Conservation (phyloP, 1,284 basidiomycete species). For the Takashimella koratensis region DNA sequence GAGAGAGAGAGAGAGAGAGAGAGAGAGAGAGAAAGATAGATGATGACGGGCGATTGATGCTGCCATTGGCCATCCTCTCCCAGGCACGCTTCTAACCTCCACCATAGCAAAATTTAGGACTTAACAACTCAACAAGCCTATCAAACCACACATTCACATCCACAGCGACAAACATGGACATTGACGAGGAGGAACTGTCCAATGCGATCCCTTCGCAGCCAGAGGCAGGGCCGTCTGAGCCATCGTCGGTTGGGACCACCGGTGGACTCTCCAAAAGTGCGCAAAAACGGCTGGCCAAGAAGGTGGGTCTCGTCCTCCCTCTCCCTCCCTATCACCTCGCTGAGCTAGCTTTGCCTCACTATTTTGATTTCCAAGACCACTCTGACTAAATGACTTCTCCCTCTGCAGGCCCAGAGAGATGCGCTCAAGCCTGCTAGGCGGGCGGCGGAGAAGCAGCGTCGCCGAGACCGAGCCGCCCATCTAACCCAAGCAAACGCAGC, state of each 20-base stretch:
- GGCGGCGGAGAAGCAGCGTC: slow-evolving; percentile 31
- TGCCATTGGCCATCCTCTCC: too few species aligned
- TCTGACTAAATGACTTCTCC: too few species aligned
- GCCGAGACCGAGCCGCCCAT: slow-evolving; percentile 17
- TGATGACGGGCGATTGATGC: too few species aligned
- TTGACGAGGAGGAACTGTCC: slow-evolving; percentile 15
- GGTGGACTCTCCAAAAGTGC: slow-evolving; percentile 21
- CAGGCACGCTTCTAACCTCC: neutral
- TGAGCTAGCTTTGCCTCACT: too few species aligned
- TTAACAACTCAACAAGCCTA: too few species aligned
- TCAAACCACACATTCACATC: too few species aligned
- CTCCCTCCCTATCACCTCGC: too few species aligned
- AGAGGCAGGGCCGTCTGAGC: neutral
- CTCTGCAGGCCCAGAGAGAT: slow-evolving; percentile 21
- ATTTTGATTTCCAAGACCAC: too few species aligned
- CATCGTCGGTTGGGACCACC: too few species aligned
- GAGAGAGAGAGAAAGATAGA: slow-evolving; percentile 1
- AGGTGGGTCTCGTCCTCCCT: slow-evolving; percentile 22
- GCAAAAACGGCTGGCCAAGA: slow-evolving; percentile 36
- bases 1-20: neutral
- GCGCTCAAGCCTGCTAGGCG: slow-evolving; percentile 31
- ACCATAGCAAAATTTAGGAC: too few species aligned
- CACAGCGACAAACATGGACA: slow-evolving; percentile 4
- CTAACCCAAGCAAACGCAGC: slow-evolving; percentile 27
- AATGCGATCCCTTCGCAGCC: slow-evolving; percentile 4